Conservation (phyloP, 2,329 filamentous ascomycete species). For the Neonectria coccinea region DNA sequence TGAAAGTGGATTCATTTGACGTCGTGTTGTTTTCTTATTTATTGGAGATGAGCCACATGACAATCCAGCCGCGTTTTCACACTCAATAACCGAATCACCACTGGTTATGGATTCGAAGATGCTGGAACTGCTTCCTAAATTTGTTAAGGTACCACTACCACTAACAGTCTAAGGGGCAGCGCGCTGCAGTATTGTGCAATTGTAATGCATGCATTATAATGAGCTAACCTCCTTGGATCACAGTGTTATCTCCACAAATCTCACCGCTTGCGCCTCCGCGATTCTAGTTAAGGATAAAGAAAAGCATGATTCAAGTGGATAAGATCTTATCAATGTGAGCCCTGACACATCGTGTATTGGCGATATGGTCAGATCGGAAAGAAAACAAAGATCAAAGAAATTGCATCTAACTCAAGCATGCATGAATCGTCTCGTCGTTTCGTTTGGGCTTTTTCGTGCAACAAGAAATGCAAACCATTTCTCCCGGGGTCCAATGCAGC, state of each 20-base stretch:
- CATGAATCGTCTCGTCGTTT: too few species aligned
- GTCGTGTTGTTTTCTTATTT: neutral
- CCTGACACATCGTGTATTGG: neutral
- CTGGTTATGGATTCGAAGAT: neutral
- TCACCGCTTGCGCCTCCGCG: neutral
- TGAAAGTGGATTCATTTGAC: neutral
- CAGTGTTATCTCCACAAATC: neutral
- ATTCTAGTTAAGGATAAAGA: neutral
- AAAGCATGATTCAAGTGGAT: neutral
- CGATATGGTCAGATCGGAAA: too few species aligned
- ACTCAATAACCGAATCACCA: neutral
- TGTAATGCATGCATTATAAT: too few species aligned
- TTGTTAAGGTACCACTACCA: neutral
- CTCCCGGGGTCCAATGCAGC: too few species aligned
- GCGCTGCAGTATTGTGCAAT: too few species aligned
- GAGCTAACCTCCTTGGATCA: too few species aligned
- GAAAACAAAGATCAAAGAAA: too few species aligned
- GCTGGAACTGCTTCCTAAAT: neutral
- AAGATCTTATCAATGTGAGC: neutral
- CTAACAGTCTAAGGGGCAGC: too few species aligned
- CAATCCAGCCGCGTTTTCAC: neutral
- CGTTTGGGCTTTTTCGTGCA: too few species aligned
- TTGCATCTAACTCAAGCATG: too few species aligned
- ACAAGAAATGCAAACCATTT: too few species aligned
- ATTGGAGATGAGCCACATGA: neutral